Evolutionary conservation across 2,329 filamentous ascomycete genomes (phyloP).

Genomic region (Cephalotrichum gorgonifer): DNA sequence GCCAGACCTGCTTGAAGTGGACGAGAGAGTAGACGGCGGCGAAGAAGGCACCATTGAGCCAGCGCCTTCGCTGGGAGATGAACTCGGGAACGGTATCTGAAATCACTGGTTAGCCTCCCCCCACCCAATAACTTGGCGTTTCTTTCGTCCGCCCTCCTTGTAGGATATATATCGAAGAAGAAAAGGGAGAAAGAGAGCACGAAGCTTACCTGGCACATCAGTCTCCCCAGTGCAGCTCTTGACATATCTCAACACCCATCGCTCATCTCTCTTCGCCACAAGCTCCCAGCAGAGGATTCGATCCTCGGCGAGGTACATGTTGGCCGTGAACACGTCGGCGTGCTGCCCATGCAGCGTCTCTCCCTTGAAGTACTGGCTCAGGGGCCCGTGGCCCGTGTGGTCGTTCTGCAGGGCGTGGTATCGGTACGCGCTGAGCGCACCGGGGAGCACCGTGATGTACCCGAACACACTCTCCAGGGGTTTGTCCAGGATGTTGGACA

Average conservation of each 20-base stretch:
- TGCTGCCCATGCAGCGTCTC: constrained; percentile 94
- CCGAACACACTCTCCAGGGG: constrained; percentile 95
- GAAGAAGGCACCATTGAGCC: constrained; percentile 98
- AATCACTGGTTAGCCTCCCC: constrained; percentile 13
- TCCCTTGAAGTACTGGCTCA: constrained; percentile 99
- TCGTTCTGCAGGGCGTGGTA: constrained; percentile 97
- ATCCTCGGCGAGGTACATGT: constrained; percentile 89
- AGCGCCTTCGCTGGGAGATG: constrained; percentile 88
- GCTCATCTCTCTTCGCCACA: constrained; percentile 85
- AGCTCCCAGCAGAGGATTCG: constrained; percentile 90
- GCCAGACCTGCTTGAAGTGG: constrained; percentile 88
- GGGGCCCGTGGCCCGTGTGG: constrained; percentile 83
- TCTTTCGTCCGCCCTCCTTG: no score
- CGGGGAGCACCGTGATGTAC: constrained; percentile 94
- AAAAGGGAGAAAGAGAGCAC: neutral
- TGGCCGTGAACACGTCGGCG: constrained; percentile 94
- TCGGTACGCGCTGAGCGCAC: constrained; percentile 87
- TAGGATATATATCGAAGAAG: no score
- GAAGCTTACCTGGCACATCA: constrained; percentile 76
- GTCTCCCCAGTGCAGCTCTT: constrained; percentile 95
- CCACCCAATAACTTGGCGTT: neutral
- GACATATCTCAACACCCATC: constrained; percentile 97
- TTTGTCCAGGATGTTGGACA: constrained; percentile 98
- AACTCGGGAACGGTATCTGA: constrained; percentile 88
- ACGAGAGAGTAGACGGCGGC: constrained; percentile 95